A percentile compares a stretch with the other conserved stretches of the same genome.
Evolutionary conservation across 176 grass and related monocot species (phyloP).

Genomic region (Carex pumila): DNA sequence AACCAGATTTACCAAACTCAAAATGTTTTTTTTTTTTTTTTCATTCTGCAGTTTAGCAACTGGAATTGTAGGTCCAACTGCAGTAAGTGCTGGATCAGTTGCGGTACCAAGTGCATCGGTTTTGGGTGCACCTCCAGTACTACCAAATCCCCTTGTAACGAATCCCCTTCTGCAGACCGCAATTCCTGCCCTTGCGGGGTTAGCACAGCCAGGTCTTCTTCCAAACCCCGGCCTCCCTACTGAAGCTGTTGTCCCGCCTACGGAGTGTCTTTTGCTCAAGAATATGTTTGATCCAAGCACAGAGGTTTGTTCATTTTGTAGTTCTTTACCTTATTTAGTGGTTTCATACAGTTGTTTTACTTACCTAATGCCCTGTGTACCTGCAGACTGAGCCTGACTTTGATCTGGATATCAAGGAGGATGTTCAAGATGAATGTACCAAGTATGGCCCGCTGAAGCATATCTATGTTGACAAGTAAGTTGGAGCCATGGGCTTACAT

Average conservation of each 20-base stretch:
- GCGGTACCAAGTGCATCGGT: constrained; percentile 49
- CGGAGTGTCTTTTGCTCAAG: constrained; percentile 85
- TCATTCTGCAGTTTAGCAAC: constrained; percentile 47
- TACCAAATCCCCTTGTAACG: constrained; percentile 11
- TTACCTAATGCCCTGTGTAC: constrained; percentile 1
- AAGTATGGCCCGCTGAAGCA: constrained; percentile 72
- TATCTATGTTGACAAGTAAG: constrained; percentile 85
- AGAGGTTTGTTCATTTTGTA: constrained; percentile 43
- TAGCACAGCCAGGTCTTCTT: constrained; percentile 42
- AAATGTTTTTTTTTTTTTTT: neutral
- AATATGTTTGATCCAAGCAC: constrained; percentile 91
- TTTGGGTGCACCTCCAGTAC: constrained; percentile 55
- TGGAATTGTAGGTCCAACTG: constrained; percentile 36
- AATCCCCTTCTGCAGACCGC: constrained; percentile 35
- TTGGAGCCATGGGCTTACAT: neutral
- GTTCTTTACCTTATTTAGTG: neutral
- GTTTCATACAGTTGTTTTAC: constrained; percentile 1
- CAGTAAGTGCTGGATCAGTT: constrained; percentile 26
- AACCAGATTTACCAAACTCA: neutral
- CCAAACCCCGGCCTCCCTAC: constrained; percentile 39
- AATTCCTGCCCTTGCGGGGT: constrained; percentile 31
- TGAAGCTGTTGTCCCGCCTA: constrained; percentile 43
- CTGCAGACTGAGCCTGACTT: constrained; percentile 77
- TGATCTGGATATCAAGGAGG: constrained; percentile 85
- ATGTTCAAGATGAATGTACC: constrained; percentile 74